phyloP scores from a whole-genome alignment of 352 stramenopile genomes.

The Globisporangium lucens region DNA sequence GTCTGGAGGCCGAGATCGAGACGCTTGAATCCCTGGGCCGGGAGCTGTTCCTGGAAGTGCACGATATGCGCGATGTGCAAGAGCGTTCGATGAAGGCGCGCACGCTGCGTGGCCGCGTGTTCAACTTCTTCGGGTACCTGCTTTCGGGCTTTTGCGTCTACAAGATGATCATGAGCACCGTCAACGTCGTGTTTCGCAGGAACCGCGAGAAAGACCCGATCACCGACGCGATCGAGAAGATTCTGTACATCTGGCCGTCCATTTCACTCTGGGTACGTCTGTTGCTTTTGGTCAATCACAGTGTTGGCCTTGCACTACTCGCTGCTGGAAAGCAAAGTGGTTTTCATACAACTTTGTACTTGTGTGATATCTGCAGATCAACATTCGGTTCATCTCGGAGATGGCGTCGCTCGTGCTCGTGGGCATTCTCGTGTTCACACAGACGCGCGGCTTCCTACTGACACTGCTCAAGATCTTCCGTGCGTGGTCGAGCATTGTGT shows the following conservation, averaged over 20 bases:
- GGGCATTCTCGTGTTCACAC: constrained; percentile 79
- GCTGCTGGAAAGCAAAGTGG: neutral
- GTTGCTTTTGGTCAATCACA: neutral
- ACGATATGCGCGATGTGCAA: constrained; percentile 73
- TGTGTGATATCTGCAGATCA: constrained; percentile 33
- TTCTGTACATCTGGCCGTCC: constrained; percentile 81
- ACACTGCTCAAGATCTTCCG: constrained; percentile 80
- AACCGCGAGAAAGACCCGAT: constrained; percentile 86
- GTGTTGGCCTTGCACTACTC: neutral
- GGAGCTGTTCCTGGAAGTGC: constrained; percentile 82
- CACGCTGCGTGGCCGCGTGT: constrained; percentile 68
- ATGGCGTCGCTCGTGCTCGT: constrained; percentile 75
- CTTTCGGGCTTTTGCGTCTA: constrained; percentile 81
- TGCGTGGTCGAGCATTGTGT: constrained; percentile 77
- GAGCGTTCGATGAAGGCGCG: constrained; percentile 45
- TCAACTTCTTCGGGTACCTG: constrained; percentile 79
- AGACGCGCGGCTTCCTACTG: constrained; percentile 77
- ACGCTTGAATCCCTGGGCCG: constrained; percentile 73
- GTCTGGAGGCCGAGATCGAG: constrained; percentile 64
- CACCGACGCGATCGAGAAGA: constrained; percentile 74
- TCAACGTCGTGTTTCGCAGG: constrained; percentile 76
- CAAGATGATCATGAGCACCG: constrained; percentile 85
- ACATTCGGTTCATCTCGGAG: constrained; percentile 78
- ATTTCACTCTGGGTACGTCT: constrained; percentile 49
- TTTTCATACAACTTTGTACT: neutral